phyloP scores from a whole-genome alignment of 2,329 filamentous ascomycete species.

The Fusarium sp. region DNA sequence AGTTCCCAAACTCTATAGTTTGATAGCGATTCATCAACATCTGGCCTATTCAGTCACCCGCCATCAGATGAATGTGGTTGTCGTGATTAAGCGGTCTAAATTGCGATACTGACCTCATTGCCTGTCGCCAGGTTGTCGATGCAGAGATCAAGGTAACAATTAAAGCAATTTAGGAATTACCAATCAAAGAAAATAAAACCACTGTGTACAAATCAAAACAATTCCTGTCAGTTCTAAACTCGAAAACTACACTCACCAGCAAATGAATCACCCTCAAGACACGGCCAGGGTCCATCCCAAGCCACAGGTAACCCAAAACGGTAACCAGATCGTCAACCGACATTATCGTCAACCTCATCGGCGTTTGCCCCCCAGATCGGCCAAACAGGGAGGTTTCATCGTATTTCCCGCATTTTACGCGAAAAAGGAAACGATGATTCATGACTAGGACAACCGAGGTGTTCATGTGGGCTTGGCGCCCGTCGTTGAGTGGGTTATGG shows the following conservation, averaged over 20 bases:
- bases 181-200: background rate
- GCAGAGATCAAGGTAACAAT: background rate
- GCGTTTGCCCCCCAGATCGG: background rate
- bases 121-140: background rate
- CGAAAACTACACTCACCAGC: background rate
- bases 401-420: background rate
- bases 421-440: conserved; percentile 37
- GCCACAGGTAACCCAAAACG: conserved; percentile 7
- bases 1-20: background rate
- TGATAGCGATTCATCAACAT: background rate
- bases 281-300: background rate
- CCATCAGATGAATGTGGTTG: background rate
- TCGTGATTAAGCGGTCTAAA: background rate
- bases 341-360: conserved; percentile 7
- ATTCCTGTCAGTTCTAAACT: background rate
- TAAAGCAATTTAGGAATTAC: no score
- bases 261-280: background rate
- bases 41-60: background rate
- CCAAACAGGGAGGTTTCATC: background rate
- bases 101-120: background rate
- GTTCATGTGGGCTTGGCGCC: conserved; percentile 2
- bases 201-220: background rate
- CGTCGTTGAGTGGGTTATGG: background rate
- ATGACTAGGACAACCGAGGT: conserved; percentile 24
- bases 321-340: conserved; percentile 31